Base-by-base conservation (phyloP, 306 rosid species). In the Quercus aquifolioides region DNA sequence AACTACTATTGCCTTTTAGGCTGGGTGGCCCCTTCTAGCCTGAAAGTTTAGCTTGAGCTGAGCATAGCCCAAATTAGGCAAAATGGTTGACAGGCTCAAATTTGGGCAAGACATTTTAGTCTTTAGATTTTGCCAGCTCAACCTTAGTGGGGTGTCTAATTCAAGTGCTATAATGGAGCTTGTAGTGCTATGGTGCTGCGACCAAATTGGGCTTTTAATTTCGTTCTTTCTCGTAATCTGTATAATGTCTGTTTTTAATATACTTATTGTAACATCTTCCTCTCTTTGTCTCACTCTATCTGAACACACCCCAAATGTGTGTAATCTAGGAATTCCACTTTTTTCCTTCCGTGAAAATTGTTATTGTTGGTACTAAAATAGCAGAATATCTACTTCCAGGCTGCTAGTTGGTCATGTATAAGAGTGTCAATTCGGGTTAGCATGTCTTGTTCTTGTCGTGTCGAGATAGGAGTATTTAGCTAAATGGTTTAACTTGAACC, bases 361-460 rank as follows among this genome's bases (percentile, higher is more conserved):
- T 26, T 26, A 26, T 62, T 26, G 28, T 26, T 14, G 20, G 14
- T 15, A 26, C 38, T 62, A 33, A 35, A 35, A 67, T 17, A 8
- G 1, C 23, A 18, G 3, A 67, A 33, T 19, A 67, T 67, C 51
- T 84, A 65, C 87, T 67, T 83, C 28, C 81, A 92, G 97, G 84
- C 52, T 80, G 87, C 97, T 76, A 95, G 97, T 78, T 91, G 99
- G 97, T 88, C 99, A 0, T 38, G 2, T 38, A 35, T 38, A 38
- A 38, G 10, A 1, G 43, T 38, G 43, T 1, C 10, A 38, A 38
- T 38, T 38, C 0, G 0, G 43, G 0, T 38, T 38, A 6, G 43
- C 0, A 38, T 38, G 10, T 38, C 43, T 38, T 38, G 43, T 38
- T 38, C 43, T 1, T 38, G 0, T 0, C 9, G 3, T 38, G 11